Conservation (phyloP, 2,329 filamentous ascomycete species). For the Chaetomium sp. region DNA sequence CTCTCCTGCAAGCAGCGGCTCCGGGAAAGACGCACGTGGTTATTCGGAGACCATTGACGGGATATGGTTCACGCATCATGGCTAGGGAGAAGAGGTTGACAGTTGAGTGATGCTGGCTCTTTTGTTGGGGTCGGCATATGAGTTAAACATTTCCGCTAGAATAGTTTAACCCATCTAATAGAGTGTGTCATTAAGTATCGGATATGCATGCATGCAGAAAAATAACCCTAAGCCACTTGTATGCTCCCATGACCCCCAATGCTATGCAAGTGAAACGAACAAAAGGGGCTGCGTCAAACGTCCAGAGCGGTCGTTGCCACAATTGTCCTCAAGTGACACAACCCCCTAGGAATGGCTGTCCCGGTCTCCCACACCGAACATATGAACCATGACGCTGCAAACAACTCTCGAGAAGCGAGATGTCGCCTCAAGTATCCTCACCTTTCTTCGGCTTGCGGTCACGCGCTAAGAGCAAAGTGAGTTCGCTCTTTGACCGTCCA, state of each 20-base stretch:
- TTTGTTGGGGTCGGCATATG: background rate
- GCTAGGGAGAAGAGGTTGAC: background rate
- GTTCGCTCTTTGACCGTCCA: constrained; percentile 62
- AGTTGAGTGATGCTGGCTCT: background rate
- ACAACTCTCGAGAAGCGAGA: background rate
- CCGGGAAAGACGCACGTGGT: background rate
- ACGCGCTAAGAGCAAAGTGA: constrained; percentile 59
- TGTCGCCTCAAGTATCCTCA: background rate
- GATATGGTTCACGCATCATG: background rate
- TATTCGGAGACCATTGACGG: background rate
- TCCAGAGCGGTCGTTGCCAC: background rate
- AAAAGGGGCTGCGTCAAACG: background rate
- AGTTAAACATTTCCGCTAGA: background rate
- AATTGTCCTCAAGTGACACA: background rate
- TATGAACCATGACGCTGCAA: background rate
- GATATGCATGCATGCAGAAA: background rate
- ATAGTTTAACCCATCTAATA: background rate
- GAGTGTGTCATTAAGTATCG: background rate
- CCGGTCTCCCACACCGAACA: background rate
- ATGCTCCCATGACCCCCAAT: constrained; percentile 13
- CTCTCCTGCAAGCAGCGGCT: background rate
- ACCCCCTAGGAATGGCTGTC: background rate
- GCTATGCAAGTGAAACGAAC: constrained; percentile 11
- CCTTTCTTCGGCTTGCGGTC: constrained; percentile 50
- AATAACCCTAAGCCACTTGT: background rate